Base-by-base conservation (phyloP, 2,329 filamentous ascomycete species). In the Ascochyta koolunga region DNA sequence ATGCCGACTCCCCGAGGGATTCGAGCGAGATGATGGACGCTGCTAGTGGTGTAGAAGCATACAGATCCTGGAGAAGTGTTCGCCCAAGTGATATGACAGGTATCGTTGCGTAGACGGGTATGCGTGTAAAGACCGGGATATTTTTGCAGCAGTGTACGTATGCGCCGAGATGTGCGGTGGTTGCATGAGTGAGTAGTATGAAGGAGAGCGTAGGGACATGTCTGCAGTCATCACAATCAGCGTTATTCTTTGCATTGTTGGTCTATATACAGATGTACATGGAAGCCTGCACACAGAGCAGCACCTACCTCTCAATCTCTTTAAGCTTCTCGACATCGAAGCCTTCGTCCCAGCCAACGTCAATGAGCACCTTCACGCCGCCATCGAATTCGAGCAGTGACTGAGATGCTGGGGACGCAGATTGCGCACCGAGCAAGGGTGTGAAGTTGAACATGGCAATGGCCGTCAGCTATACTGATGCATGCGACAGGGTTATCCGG, bases 111-210 rank as follows among this genome's bases (percentile, higher is more conserved):
- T 97, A 99, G 54, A 96, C 87, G 35, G 95, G 95, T 57, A 99
- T 92, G 69, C 92, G 88, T 9, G 88, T 89, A 77, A 99, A 99
- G 40, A 91, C 82, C 39, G 95, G 92, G 59, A 98, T 89, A 75
- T 97, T 89, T 76, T 96, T 96, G 86, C 95, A 98, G 80, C 93
- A 97, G 75, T 98, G 93, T 37, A 91, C 93, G 74, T 91, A 97
- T 54, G 95, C 95, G 63, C 91, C 93, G 51, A 99, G 84, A 78
- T 99, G 95, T 45, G 91, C 87, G 45, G 91, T 85, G 0, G 93
- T 99, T 58, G 95, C 90, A 75, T 99, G 95, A 1, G 95, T 99
- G 62, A 99, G 84, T 35, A 99, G 89, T 67, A 99, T 89, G 65
- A 99, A 83, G 3, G 95, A 98, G 37, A 99, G 83, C 0, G 93